Conservation (phyloP, 1,284 basidiomycete genomes). For the Malassezia yamatoensis region DNA sequence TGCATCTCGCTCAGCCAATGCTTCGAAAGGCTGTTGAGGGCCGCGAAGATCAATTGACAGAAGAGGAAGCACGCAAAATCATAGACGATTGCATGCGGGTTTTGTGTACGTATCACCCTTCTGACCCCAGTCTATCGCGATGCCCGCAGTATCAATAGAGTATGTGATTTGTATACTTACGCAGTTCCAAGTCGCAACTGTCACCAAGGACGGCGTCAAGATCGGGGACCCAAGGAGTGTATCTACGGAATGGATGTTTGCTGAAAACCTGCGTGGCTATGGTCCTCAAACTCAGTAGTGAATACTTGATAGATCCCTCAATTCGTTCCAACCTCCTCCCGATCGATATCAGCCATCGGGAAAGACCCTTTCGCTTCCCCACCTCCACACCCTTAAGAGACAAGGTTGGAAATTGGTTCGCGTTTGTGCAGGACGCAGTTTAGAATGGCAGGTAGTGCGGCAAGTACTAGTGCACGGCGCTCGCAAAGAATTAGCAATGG, state of each 20-base stretch:
- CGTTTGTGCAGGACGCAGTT: background rate
- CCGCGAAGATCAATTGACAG: conserved; percentile 61
- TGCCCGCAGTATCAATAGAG: conserved; percentile 90
- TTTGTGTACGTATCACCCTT: conserved; percentile 53
- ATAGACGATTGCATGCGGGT: conserved; percentile 83
- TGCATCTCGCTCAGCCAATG: conserved; percentile 84
- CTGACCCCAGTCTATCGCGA: conserved; percentile 66
- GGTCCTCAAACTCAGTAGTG: conserved; percentile 45
- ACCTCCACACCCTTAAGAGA: too few species aligned
- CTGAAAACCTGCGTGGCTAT: conserved; percentile 71
- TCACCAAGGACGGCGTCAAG: conserved; percentile 65
- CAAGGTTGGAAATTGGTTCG: too few species aligned
- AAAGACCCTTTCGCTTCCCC: too few species aligned
- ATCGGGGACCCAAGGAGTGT: conserved; percentile 72
- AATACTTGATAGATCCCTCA: too few species aligned
- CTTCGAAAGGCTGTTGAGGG: conserved; percentile 83
- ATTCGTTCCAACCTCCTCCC: too few species aligned
- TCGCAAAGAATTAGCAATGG: conserved; percentile 1
- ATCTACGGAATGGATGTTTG: conserved; percentile 79
- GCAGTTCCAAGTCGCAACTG: conserved; percentile 87
- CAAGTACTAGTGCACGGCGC: conserved; percentile 2
- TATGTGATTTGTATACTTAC: conserved; percentile 47
- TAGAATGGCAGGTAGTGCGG: background rate
- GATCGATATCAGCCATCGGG: too few species aligned
- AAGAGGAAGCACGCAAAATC: conserved; percentile 68